Evolutionary conservation across 1,284 basidiomycete genomes (phyloP).

Genomic region (Cryptococcus deneoformans): DNA sequence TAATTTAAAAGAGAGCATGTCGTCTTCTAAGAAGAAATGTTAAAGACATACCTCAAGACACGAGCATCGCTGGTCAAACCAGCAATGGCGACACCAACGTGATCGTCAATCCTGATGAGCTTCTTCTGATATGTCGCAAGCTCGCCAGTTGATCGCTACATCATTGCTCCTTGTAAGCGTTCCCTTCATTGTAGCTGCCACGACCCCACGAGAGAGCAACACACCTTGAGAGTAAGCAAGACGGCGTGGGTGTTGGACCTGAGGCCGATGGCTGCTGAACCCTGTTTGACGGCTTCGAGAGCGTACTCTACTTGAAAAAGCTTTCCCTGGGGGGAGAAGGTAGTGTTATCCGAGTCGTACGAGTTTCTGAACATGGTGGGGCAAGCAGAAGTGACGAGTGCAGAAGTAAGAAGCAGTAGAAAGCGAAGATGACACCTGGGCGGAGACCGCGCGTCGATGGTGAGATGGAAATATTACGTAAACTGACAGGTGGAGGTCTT

Average conservation of each 20-base stretch:
- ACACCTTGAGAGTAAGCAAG: constrained; percentile 85
- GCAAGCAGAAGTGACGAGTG: background rate
- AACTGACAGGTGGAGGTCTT: constrained; percentile 7
- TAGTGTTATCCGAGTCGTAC: constrained; percentile 94
- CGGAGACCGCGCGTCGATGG: background rate
- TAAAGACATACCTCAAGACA: constrained; percentile 72
- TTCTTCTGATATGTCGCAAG: constrained; percentile 99
- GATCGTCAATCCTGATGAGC: constrained; percentile 99
- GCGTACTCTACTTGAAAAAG: constrained; percentile 94
- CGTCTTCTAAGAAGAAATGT: background rate
- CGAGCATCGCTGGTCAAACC: constrained; percentile 97
- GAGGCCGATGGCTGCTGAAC: constrained; percentile 94
- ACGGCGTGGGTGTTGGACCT: constrained; percentile 94
- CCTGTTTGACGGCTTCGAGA: constrained; percentile 98
- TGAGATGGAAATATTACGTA: background rate
- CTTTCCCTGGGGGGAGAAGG: constrained; percentile 60
- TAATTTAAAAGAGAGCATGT: background rate
- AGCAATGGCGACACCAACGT: constrained; percentile 97
- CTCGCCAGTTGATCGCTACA: constrained; percentile 94
- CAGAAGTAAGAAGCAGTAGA: background rate
- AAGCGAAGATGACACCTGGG: background rate
- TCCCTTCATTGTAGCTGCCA: background rate
- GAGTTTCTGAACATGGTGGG: constrained; percentile 78
- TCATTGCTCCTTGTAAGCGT: background rate
- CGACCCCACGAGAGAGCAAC: constrained; percentile 10